Evolutionary conservation across 805 yeast species (phyloP).

Genomic region (Ogataea parapolymorpha): DNA sequence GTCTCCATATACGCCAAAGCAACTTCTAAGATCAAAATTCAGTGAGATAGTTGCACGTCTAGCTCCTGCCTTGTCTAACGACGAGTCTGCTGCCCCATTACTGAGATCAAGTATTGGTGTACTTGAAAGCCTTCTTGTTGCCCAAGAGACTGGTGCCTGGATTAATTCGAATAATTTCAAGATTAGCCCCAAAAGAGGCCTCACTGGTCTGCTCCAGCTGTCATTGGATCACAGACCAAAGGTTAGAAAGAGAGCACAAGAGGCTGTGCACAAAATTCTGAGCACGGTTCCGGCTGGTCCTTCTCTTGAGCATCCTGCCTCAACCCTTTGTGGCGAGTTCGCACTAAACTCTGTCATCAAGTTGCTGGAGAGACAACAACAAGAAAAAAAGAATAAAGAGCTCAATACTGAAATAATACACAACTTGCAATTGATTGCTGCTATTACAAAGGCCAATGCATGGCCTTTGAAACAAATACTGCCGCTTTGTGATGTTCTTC

Average conservation of each 20-base stretch:
- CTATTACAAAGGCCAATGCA: constrained; percentile 68
- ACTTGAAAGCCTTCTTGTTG: constrained; percentile 70
- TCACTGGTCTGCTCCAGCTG: constrained; percentile 71
- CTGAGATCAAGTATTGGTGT: constrained; percentile 83
- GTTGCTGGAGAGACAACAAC: constrained; percentile 38
- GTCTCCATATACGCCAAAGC: constrained; percentile 67
- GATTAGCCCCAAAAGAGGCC: constrained; percentile 76
- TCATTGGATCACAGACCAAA: constrained; percentile 90
- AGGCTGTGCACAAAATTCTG: constrained; percentile 69
- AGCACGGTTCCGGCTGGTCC: constrained; percentile 73
- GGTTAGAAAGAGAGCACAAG: constrained; percentile 92
- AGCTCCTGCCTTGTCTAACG: constrained; percentile 73
- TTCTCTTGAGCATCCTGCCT: constrained; percentile 71
- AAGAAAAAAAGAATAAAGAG: constrained; percentile 40
- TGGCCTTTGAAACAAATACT: constrained; percentile 78
- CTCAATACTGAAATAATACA: constrained; percentile 63
- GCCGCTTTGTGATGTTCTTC: constrained; percentile 67
- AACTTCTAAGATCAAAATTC: constrained; percentile 70
- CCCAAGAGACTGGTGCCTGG: constrained; percentile 86
- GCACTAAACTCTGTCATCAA: constrained; percentile 54
- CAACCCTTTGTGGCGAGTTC: constrained; percentile 64
- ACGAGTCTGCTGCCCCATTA: constrained; percentile 73
- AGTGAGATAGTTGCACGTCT: constrained; percentile 72
- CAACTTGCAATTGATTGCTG: constrained; percentile 67
- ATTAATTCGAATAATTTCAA: constrained; percentile 44